Conservation (phyloP, 495 filamentous ascomycete genomes). For the Cryomyces antarcticus region DNA sequence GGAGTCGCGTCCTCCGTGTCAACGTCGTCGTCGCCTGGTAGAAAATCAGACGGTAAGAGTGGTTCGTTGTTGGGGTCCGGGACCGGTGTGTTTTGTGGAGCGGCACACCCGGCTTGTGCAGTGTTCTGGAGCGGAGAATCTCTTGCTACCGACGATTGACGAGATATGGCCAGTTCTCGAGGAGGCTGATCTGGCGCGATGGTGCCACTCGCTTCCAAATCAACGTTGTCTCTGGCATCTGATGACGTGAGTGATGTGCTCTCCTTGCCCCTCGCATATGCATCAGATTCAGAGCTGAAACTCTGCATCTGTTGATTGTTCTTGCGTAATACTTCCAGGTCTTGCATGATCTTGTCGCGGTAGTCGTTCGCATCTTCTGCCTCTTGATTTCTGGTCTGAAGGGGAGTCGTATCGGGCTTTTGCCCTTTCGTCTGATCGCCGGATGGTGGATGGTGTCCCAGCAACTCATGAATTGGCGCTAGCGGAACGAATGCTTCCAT, state of each 20-base stretch:
- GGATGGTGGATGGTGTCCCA: too few relatives aligned
- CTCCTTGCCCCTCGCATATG: constrained; percentile 5
- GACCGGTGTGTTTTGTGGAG: constrained; percentile 3
- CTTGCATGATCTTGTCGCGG: constrained; percentile 4
- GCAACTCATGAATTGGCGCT: too few relatives aligned
- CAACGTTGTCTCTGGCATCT: constrained; percentile 4
- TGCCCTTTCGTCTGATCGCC: too few relatives aligned
- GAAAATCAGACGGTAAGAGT: constrained; percentile 11
- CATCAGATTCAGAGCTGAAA: constrained; percentile 12
- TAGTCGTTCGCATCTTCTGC: too few relatives aligned
- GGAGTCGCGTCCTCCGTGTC: constrained; percentile 10
- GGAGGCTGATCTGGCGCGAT: too few relatives aligned
- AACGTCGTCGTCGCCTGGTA: constrained; percentile 2
- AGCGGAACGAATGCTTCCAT: too few relatives aligned
- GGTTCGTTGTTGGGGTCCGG: constrained; percentile 3
- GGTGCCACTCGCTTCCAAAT: too few relatives aligned
- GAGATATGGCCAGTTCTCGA: too few relatives aligned
- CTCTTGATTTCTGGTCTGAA: too few relatives aligned
- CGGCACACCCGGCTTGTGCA: constrained; percentile 2
- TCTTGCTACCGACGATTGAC: too few relatives aligned
- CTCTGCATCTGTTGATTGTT: constrained; percentile 12
- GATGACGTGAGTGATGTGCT: constrained; percentile 3
- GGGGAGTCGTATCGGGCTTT: too few relatives aligned
- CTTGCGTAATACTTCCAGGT: constrained; percentile 7
- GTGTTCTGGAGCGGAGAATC: too few relatives aligned